Percentiles rank a stretch among this genome's conserved stretches.
These are phyloP conservation scores for Fusarium abutilonis DNA, from an alignment of 2,329 filamentous ascomycete species.

Conservation along the genomic window DNA sequence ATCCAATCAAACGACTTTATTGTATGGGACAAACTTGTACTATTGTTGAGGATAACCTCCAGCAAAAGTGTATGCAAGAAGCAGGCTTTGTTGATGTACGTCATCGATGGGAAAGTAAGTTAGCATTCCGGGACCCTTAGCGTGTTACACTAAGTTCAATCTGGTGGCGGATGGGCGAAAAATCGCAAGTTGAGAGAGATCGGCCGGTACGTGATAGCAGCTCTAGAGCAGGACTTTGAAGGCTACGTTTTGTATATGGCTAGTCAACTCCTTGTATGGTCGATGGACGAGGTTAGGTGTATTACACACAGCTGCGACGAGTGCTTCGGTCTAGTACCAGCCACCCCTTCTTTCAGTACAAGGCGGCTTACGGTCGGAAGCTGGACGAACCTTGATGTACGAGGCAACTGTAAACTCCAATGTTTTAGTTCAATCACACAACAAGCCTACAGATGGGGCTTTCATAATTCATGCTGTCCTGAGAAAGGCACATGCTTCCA, in stretches of 20 bases:
- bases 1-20: no score
- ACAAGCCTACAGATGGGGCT: no score
- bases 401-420: no score
- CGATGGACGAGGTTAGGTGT: conserved; percentile 3
- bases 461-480: no score
- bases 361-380: conserved; percentile 2
- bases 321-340: not conserved
- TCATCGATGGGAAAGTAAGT: no score
- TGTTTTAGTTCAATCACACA: no score
- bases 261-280: conserved; percentile 9
- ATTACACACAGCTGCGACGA: conserved; percentile 4
- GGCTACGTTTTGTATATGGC: conserved; percentile 11
- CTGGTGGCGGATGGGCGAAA: not conserved
- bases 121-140: no score
- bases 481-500: no score
- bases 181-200: conserved; percentile 1
- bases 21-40: not conserved
- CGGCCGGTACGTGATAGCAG: conserved; percentile 2
- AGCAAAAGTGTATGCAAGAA: not conserved
- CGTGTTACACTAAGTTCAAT: no score
- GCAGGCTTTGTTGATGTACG: not conserved
- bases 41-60: not conserved
- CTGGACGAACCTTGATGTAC: no score
- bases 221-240: conserved; percentile 6
- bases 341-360: conserved; percentile 13